Evolutionary conservation across 805 yeast genomes (phyloP), one percentile per base, ranked within the genome.

Genomic region (Candida boleticola): DNA sequence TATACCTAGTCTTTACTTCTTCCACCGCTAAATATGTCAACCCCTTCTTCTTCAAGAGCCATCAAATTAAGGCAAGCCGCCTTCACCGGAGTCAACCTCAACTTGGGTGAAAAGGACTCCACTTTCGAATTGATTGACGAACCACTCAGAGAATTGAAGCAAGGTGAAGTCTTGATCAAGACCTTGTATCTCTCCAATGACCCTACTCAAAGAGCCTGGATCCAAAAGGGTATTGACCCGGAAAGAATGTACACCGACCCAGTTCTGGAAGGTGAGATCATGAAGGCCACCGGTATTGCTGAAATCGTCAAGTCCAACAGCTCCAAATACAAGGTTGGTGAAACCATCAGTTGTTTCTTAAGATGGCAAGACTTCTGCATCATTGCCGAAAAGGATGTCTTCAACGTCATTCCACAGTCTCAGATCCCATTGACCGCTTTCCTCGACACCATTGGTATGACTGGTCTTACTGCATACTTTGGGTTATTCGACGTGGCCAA

Each of bases 201-300:
- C 53, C 85, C 85, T 11, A 77, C 83, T 14, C 82, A 79, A 52
- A 77, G 81, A 57, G 68, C 69, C 37, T 77, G 83, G 80, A 78
- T 79, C 45, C 61, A 61, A 35, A 66, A 65, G 43, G 60, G 53
- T 40, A 50, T 48, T 21, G 57, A 64, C 39, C 50, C 64, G 2
- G 47, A 54, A 37, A 57, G 64, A 47, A 42, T 52, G 30, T 71
- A 71, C 50, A 51, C 55, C 21, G 58, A 64, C 5, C 74, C 77
- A 22, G 57, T 72, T 9, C 56, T 61, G 21, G 63, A 65, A 37
- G 75, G 75, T 16, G 74, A 77, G 17, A 63, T 71, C 13, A 68
- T 82, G 42, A 65, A 71, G 43, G 50, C 73, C 1, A 39, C 55
- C 6, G 84, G 82, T 27, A 40, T 82, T 29, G 82, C 67, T 11